Evolutionary conservation across 2,329 filamentous ascomycete species (phyloP), one percentile per base, ranked within the genome.

Genomic region (Aspergillus fumigatiaffinis): DNA sequence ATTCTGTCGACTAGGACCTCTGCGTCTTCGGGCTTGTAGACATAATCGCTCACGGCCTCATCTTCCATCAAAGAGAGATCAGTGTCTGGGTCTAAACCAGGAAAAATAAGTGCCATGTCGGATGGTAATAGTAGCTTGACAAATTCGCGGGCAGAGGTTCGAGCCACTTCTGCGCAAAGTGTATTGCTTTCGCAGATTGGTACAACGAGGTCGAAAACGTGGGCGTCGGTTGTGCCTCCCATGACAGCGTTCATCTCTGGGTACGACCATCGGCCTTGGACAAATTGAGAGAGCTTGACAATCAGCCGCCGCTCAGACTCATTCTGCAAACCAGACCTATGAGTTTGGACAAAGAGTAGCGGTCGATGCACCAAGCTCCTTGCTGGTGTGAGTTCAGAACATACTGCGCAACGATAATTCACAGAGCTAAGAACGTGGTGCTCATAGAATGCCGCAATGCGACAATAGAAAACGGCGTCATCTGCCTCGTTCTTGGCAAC

Each of bases 391-490:
- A 49, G 38, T n/a, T 55, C 54, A 3, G 59, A 56, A 41, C 65
- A 68, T 32, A 62, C 55, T n/a, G 58, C 61, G 26, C 65, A 68
- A 7, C 62, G 60, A 52, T 66, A 63, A 21, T 64, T 52, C 8
- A 56, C 56, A 1, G 58, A 42, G 26, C 56, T 32, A n/a, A 67
- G 54, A 29, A 67, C 62, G 29, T 52, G 50, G 17, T 54, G 25
- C 52, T 67, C 64, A 35, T 65, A 58, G 25, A 55, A 62, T 10
- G 55, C 59, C 2, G 55, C 57, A 17, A 67, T 53, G 8, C 51
- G 56, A n/a, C 60, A 59, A 53, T 62, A 67, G 20, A 57, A 51
- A 20, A 58, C 50, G 4, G 53, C 54, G 17, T 57, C 50, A 28
- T 60, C 55, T 10, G 50, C 54, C 12, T 58, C 54, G 42, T 57